Evolutionary conservation across 208 protist genomes (phyloP), one percentile per base, ranked within the genome.

Genomic region (Trypanosoma conorhini): DNA sequence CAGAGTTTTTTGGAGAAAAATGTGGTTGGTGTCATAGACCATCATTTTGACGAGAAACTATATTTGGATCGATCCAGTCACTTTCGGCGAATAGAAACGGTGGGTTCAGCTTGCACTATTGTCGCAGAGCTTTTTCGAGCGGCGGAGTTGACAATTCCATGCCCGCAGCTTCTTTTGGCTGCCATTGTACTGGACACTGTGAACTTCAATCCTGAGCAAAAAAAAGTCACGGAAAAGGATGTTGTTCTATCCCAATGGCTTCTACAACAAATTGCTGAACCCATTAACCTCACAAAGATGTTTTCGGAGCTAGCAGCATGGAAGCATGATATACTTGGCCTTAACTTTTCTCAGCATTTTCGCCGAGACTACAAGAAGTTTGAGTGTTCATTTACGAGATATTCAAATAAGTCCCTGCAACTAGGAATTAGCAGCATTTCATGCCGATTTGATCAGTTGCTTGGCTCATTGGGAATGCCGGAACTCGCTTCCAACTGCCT

Each of bases 281-380:
- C 63, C 24, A 58, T 63, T 35, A 58, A 77, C 33, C 10, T 48
- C 15, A 51, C 55, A 46, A 62, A 62, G 40, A 52, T 92, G 15
- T 92, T 81, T 77, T 76, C 62, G 19, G 88, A 86, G 44, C 76
- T 94, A 1, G 78, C 75, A 8, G 44, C 62, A 38, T 94, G 89
- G 86, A 94, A 93, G 69, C 74, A 83, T 19, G 89, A 96, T 50
- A 87, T 94, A 28, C 76, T 91, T 35, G 51, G 38, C n/a, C 79
- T 96, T 15, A 86, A 77, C 26, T 62, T 93, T 5, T 64, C 73
- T 28, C 77, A 96, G 55, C 91, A 93, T 64, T 67, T 94, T 57
- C 73, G 81, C 30, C 80, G 91, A 4, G 91, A 96, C 67, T 94
- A 89, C 75, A 96, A 96, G 64, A 58, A 73, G 24, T 96, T 93